Evolutionary conservation across 129 eudicot species (phyloP), one percentile per base, ranked within the genome.

Genomic region (Arctium minus): DNA sequence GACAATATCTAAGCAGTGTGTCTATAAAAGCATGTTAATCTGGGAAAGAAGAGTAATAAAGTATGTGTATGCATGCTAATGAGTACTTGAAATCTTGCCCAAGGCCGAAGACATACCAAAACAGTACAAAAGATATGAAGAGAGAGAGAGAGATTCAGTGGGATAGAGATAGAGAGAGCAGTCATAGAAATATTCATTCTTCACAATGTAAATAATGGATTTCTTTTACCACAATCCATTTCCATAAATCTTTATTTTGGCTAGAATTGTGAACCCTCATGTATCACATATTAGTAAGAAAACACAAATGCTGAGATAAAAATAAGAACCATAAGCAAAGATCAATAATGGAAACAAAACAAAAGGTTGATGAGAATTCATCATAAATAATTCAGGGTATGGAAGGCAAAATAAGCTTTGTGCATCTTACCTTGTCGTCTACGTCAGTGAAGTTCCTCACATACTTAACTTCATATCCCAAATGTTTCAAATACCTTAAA

Each of bases 391-490:
- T 50, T 48, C 68, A 8, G 13, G 44, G 33, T n/a, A 72, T 71
- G 11, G 13, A 18, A 64, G 39, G 70, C 6, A 73, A 70, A 32
- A 7, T 50, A 42, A 17, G 64, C 72, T 71, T 85, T 74, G 46
- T 44, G 62, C 85, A 65, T 89, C 91, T 87, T 75, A 92, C 97
- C 96, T 92, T 94, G 87, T 94, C 98, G 85, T 92, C 98, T 32
- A 94, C 93, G 11, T 94, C 98, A 15, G 97, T 94, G 88, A 94
- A 94, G 80, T 91, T 92, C 76, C 96, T 91, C 40, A 94, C 98
- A 72, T 92, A 92, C 3, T 73, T 88, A 40, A 94, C 97, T 79
- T 92, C 96, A 83, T 92, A 94, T 56, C 96, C 96, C 90, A 94
- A 80, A 77, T 89, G 86, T 83, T 76, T 89, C 74, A 94, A 81